Percentiles rank a stretch among this genome's conserved stretches.
phyloP scores from a whole-genome alignment of 371 early-diverging fungal species.

The Mortierella sp. region DNA sequence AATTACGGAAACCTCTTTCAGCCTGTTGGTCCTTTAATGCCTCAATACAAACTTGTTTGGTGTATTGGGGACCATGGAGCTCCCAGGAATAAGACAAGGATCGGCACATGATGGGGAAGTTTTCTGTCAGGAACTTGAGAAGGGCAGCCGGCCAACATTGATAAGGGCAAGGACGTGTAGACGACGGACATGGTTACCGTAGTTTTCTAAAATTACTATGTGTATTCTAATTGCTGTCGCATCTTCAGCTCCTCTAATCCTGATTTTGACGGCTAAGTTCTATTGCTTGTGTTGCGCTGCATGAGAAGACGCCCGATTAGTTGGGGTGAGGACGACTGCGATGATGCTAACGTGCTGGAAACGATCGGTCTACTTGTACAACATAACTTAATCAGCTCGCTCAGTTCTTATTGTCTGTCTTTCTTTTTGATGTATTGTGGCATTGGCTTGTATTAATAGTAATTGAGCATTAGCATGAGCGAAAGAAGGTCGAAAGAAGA shows the following conservation, averaged over 20 bases:
- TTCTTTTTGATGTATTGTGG: not conserved
- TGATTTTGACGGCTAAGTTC: too few species aligned
- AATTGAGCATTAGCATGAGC: not conserved
- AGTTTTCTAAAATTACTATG: too few species aligned
- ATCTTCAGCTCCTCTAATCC: too few species aligned
- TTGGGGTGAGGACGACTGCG: too few species aligned
- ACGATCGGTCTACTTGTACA: too few species aligned
- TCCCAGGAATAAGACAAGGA: not conserved
- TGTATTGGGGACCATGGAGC: too few species aligned
- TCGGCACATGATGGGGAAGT: not conserved
- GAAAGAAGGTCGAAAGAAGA: not conserved
- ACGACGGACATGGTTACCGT: not conserved
- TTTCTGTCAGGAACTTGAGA: not conserved
- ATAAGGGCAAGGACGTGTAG: not conserved
- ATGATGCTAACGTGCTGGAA: too few species aligned
- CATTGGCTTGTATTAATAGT: not conserved
- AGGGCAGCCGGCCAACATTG: not conserved
- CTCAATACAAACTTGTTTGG: not conserved
- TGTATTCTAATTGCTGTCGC: too few species aligned
- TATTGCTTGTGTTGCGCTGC: too few species aligned
- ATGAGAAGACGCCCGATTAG: too few species aligned
- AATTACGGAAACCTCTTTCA: not conserved
- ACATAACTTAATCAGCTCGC: too few species aligned
- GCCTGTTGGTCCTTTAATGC: too few species aligned
- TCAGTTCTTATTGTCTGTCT: not conserved